Percentiles rank a stretch among this genome's conserved stretches.
Conservation (phyloP, 2,329 filamentous ascomycete genomes). For the Arthrobotrys musiformis region DNA sequence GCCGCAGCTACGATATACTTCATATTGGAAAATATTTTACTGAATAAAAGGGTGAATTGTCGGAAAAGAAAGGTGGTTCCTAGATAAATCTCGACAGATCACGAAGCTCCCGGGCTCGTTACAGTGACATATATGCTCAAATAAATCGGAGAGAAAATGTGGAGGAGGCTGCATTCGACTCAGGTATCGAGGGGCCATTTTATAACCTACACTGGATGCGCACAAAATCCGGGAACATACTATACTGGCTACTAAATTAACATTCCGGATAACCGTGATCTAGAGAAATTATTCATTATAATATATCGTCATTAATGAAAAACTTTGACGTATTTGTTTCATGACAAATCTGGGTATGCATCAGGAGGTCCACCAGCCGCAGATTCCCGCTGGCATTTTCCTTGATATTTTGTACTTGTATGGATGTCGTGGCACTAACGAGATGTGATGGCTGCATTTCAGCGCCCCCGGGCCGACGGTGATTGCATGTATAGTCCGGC, state of each 20-base stretch:
- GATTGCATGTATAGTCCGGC: constrained; percentile 36
- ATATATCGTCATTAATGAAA: constrained; percentile 13
- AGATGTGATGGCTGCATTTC: constrained; percentile 1
- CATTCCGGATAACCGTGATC: constrained; percentile 22
- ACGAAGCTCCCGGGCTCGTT: not conserved
- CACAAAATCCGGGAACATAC: constrained; percentile 18
- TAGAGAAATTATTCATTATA: not conserved
- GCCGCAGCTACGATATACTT: constrained; percentile 45
- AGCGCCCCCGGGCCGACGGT: constrained; percentile 45
- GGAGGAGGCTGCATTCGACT: constrained; percentile 5
- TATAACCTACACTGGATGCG: constrained; percentile 17
- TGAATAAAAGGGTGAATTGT: not conserved
- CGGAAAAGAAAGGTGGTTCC: constrained; percentile 1
- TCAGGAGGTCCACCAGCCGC: constrained; percentile 11
- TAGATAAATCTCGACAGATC: not conserved
- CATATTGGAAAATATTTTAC: constrained; percentile 20
- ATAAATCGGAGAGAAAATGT: constrained; percentile 12
- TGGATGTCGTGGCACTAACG: constrained; percentile 4
- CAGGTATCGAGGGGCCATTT: constrained; percentile 24
- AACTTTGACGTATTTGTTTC: constrained; percentile 27
- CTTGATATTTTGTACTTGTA: not conserved
- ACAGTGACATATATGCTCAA: not conserved
- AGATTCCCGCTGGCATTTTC: not conserved
- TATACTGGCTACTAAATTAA: constrained; percentile 31
- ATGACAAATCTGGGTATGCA: constrained; percentile 24